Base-by-base conservation (phyloP, 305 asterid species). In the Lippia alba region DNA sequence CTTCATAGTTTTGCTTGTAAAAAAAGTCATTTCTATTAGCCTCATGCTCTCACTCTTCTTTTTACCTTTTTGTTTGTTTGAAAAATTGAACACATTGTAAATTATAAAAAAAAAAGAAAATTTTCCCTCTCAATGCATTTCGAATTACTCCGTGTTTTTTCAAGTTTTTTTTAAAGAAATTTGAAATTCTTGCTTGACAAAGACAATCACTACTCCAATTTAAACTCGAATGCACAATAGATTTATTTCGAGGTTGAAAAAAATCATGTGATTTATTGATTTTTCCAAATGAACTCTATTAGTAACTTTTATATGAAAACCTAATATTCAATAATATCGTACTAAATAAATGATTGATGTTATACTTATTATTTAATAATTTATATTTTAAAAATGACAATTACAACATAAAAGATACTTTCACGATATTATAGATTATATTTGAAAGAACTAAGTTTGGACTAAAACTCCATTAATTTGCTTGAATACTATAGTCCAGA, bases 111-210 rank as follows among this genome's bases (percentile, higher is more conserved):
- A 50, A 16, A 3, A 61, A 60, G 39, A 12, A 17, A 33, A 14
- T 4, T 33, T 34, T 51, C 61, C 70, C 70, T 33, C 70, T 64
- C 30, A 50, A n/a, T 50, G 59, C 5, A 60, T 3, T 63, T 64
- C 49, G 70, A 64, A 64, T 20, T 24, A 1, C 9, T 24, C 39
- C n/a, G 3, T 33, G 5, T 9, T 51, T 14, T 64, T 33, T 16
- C 45, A 64, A 6, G n/a, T 14, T 32, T 58, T 17, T 11, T 6
- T 34, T 58, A 1, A 24, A 24, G 12, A 36, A 36, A 4, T 8
- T 4, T 8, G 41, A 36, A 36, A 4, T 36, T 36, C 41, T 36
- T 36, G 9, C 4, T 8, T 1, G 3, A 55, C 16, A 16, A 5
- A 24, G 30, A 24, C 3, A 24, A 24, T 24, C 30, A 24, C 30